Evolutionary conservation across 1,284 basidiomycete species (phyloP), one percentile per base, ranked within the genome.

Genomic region (Apiotrichum brassicae): DNA sequence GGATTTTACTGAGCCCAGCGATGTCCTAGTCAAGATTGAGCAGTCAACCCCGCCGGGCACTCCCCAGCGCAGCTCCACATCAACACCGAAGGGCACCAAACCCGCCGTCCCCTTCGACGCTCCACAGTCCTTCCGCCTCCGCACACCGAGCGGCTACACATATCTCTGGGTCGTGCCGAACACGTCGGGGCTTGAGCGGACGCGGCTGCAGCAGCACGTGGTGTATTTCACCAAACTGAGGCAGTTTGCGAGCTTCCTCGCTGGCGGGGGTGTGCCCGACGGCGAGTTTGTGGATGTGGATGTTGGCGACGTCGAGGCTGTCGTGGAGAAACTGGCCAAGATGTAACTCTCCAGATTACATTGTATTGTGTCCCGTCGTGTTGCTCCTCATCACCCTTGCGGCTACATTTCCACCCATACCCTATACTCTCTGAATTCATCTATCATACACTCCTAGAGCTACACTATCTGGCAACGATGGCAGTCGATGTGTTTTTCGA

Each of bases 101-200:
- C n/a, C n/a, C n/a, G n/a, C n/a, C n/a, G n/a, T n/a, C n/a, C 8
- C 39, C 3, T 52, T 23, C 23, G 42, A 52, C 32, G 32, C 37
- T 7, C 46, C 52, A 2, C 52, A 49, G 25, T 30, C 24, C 2
- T 22, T 49, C 19, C 52, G 48, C 18, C 46, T 48, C 2, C 18
- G 36, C 8, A 18, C 35, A 12, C 18, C 41, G n/a, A 30, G 38
- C 13, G 38, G 45, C 8, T 59, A 58, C 49, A 68, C 65, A 1
- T 72, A 72, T 43, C 69, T 74, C 53, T 74, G 71, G 70, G 71
- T 71, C 3, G 67, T 70, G 12, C 72, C 72, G 6, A 70, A 61
- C 51, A 74, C 72, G 1, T 72, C 70, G 5, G 72, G 72, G 1
- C 61, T 74, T 6, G 70, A 70, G 40, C 58, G 70, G 5, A 70